Conservation (phyloP, 371 early-diverging fungal genomes). For the Syncephalastrum racemosum region DNA sequence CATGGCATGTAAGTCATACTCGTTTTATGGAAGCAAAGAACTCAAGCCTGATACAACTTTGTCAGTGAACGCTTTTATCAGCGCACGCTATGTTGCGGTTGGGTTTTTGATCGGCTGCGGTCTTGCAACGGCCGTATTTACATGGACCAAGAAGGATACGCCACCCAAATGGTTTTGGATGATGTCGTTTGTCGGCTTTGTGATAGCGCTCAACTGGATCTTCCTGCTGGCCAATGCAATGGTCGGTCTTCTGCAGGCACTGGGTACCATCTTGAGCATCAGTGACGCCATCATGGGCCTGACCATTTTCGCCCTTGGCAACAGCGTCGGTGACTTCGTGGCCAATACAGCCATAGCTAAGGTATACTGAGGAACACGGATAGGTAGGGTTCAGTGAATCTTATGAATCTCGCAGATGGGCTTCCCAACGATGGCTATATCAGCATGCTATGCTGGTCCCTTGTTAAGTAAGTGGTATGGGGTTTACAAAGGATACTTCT, state of each 20-base stretch:
- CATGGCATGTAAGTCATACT: slow-evolving; percentile 30
- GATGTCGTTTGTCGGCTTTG: slow-evolving; percentile 69
- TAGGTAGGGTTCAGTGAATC: neutral
- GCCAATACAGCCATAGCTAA: slow-evolving; percentile 84
- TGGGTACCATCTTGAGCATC: slow-evolving; percentile 72
- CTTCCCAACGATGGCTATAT: slow-evolving; percentile 81
- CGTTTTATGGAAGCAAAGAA: neutral
- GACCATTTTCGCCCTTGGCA: slow-evolving; percentile 84
- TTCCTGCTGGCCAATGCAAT: slow-evolving; percentile 79
- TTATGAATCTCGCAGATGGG: slow-evolving; percentile 53
- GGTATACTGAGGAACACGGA: slow-evolving; percentile 13
- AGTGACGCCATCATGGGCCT: slow-evolving; percentile 83
- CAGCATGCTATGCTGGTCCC: slow-evolving; percentile 85
- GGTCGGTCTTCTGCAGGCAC: slow-evolving; percentile 73
- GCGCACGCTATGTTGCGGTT: neutral
- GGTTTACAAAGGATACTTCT: neutral
- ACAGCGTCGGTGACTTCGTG: slow-evolving; percentile 81
- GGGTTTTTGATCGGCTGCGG: slow-evolving; percentile 27
- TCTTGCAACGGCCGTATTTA: slow-evolving; percentile 16
- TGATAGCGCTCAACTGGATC: slow-evolving; percentile 76
- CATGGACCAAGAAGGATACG: slow-evolving; percentile 23
- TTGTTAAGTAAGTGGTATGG: slow-evolving; percentile 59
- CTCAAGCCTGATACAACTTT: slow-evolving; percentile 3
- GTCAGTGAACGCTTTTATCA: slow-evolving; percentile 20
- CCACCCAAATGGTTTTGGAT: slow-evolving; percentile 44